These are phyloP conservation scores for Penicillium hesseltinei DNA, from an alignment of 2,329 filamentous ascomycete species.

Conservation along the genomic window DNA sequence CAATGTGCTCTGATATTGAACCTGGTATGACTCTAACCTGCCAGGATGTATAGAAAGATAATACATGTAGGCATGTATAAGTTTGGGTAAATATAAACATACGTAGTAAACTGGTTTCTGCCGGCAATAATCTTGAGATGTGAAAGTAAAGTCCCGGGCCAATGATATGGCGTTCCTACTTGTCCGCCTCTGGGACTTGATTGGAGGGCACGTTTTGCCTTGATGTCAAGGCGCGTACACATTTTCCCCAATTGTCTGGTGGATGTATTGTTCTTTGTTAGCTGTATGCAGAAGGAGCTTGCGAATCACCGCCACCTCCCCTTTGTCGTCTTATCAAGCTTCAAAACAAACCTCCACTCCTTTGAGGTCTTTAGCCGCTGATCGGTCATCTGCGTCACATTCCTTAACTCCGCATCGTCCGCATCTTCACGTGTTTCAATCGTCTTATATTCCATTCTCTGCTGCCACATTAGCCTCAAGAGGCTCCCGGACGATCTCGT, in stretches of 20 bases:
- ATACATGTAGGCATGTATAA: not conserved
- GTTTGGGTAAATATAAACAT: too few relatives aligned
- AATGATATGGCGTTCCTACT: not conserved
- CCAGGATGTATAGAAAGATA: not conserved
- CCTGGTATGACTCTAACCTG: not conserved
- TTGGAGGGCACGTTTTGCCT: conserved; percentile 1
- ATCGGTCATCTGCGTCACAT: conserved; percentile 14
- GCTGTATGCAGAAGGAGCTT: conserved; percentile 31
- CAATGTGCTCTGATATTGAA: not conserved
- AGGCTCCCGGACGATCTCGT: conserved; percentile 14
- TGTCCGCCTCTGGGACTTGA: conserved; percentile 1
- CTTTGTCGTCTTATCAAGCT: not conserved
- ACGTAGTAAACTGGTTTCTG: not conserved
- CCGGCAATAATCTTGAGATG: not conserved
- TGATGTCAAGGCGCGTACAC: conserved; percentile 7
- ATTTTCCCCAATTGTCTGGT: conserved; percentile 15
- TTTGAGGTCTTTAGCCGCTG: conserved; percentile 1
- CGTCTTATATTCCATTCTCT: conserved; percentile 1
- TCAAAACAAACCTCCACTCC: not conserved
- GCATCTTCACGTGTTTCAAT: conserved; percentile 1
- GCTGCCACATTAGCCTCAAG: conserved; percentile 13
- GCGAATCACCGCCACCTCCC: conserved; percentile 18
- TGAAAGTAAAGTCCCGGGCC: not conserved
- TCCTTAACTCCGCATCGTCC: conserved; percentile 13
- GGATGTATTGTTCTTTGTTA: conserved; percentile 38